Evolutionary conservation across 2,329 filamentous ascomycete genomes (phyloP).

Genomic region (Daldinia sp.): DNA sequence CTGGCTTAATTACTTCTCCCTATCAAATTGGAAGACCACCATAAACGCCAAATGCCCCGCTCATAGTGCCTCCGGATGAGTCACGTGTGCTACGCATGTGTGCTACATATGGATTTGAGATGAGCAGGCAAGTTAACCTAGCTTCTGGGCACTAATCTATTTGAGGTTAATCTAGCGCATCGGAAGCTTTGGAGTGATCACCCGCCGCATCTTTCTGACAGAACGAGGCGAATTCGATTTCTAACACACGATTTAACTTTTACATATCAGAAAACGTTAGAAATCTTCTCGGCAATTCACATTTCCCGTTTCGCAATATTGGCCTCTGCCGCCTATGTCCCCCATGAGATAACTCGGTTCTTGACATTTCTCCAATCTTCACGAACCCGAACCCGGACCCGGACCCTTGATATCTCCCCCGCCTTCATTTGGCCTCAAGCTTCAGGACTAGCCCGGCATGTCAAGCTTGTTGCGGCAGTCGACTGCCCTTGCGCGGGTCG

Average conservation of each 20-base stretch:
- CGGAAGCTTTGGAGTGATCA: conserved; percentile 40
- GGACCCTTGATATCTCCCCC: conserved; percentile 30
- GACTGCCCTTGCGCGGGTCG: conserved; percentile 41
- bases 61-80: conserved; percentile 10
- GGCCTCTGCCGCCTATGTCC: conserved; percentile 21
- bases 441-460: conserved; percentile 44
- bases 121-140: conserved; percentile 2
- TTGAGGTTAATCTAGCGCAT: conserved; percentile 29
- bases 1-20: neutral
- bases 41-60: neutral
- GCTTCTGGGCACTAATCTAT: conserved; percentile 12
- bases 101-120: too few relatives aligned
- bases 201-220: conserved; percentile 27
- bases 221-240: conserved; percentile 36
- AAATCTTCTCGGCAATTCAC: neutral
- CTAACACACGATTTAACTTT: conserved; percentile 7
- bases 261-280: neutral
- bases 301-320: conserved; percentile 7
- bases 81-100: conserved; percentile 19
- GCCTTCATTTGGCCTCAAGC: conserved; percentile 33
- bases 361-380: conserved; percentile 17
- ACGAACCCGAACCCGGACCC: conserved; percentile 24
- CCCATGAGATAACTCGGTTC: conserved; percentile 39
- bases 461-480: conserved; percentile 47
- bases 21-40: neutral